Conservation (phyloP, 75 land plant species). For the Azolla pinnata region DNA sequence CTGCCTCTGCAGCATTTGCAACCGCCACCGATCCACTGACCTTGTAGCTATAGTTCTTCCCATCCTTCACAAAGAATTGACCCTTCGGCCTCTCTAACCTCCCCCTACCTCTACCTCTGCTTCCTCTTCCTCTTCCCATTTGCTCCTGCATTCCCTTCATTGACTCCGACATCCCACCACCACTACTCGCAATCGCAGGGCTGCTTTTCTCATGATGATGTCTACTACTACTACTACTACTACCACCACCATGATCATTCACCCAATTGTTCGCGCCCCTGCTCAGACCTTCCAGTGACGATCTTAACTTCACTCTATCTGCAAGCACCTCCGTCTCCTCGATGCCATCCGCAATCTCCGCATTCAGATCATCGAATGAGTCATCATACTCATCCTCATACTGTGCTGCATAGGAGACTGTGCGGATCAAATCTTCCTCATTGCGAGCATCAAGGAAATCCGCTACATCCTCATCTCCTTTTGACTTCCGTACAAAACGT, state of each 20-base stretch:
- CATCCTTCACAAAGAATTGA: constrained; percentile 91
- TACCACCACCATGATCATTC: not conserved
- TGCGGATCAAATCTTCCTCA: constrained; percentile 31
- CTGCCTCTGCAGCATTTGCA: constrained; percentile 59
- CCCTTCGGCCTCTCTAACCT: constrained; percentile 27
- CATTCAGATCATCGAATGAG: constrained; percentile 86
- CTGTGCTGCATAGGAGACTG: constrained; percentile 51
- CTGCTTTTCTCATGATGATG: constrained; percentile 4
- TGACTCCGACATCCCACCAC: constrained; percentile 1
- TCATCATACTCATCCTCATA: constrained; percentile 99
- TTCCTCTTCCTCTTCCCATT: constrained; percentile 1
- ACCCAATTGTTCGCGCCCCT: not conserved
- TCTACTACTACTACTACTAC: not conserved
- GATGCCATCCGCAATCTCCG: constrained; percentile 41
- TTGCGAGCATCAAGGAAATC: constrained; percentile 39
- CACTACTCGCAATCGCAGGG: constrained; percentile 4
- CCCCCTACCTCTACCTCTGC: constrained; percentile 14
- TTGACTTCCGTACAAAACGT: constrained; percentile 55
- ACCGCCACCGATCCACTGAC: constrained; percentile 83
- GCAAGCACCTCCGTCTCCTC: constrained; percentile 57
- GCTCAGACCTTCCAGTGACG: constrained; percentile 7
- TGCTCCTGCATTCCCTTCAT: not conserved
- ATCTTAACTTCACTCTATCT: constrained; percentile 16
- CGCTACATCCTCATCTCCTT: constrained; percentile 19
- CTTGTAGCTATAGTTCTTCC: constrained; percentile 93